These are phyloP conservation scores for Talaromyces verruculosus DNA, from an alignment of 2,329 filamentous ascomycete species.

Conservation along the genomic window DNA sequence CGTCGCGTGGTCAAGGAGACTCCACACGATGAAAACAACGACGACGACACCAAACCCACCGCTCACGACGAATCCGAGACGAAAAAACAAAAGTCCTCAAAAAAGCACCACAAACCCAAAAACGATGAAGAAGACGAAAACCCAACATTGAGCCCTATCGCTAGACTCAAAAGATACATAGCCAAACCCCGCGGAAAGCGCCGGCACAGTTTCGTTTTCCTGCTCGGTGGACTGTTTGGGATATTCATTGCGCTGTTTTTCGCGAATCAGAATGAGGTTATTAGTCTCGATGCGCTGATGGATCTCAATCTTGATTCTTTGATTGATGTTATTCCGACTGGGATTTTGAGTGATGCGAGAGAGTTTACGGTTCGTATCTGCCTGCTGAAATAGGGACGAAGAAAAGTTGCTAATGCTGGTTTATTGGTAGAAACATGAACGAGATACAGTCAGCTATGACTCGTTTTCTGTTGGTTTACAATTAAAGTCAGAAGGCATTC, in stretches of 20 bases:
- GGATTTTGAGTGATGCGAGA: conserved; percentile 79
- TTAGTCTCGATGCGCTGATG: conserved; percentile 72
- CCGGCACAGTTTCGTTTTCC: conserved; percentile 77
- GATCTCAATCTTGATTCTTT: conserved; percentile 78
- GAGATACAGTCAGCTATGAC: conserved; percentile 86
- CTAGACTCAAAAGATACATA: conserved; percentile 28
- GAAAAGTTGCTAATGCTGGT: conserved; percentile 16
- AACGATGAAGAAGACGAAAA: conserved; percentile 20
- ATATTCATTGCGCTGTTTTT: conserved; percentile 87
- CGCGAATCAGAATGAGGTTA: conserved; percentile 82
- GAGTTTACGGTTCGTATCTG: conserved; percentile 69
- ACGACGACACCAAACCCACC: conserved; percentile 18
- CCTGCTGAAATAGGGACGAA: conserved; percentile 24
- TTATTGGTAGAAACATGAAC: conserved; percentile 66
- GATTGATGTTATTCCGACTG: conserved; percentile 82
- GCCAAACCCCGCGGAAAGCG: conserved; percentile 60
- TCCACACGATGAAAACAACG: conserved; percentile 24
- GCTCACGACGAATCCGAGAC: conserved; percentile 17
- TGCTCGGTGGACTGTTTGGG: conserved; percentile 85
- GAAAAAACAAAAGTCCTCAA: neutral
- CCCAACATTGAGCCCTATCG: conserved; percentile 33
- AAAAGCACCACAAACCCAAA: neutral
- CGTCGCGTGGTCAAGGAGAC: conserved; percentile 42
- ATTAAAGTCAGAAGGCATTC: conserved; percentile 74
- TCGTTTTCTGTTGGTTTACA: conserved; percentile 88